Percentiles rank a stretch among this genome's conserved stretches.
These are phyloP conservation scores for Chaetothyriales sp. DNA, from an alignment of 2,329 filamentous ascomycete genomes.

Conservation along the genomic window DNA sequence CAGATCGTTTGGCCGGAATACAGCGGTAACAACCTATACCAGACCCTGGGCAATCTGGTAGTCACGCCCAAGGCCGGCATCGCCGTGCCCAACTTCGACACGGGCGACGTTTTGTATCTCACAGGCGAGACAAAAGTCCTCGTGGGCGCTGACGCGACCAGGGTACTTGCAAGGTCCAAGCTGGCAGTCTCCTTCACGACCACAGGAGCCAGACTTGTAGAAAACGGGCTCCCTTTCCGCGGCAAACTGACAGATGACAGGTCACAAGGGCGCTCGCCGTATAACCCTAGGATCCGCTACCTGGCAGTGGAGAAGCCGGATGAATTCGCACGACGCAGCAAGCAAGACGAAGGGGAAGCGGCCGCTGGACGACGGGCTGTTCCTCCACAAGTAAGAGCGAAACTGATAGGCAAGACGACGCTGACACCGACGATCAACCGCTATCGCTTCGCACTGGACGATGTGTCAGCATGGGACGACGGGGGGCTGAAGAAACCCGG, in stretches of 20 bases:
- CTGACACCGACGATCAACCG: conserved; percentile 54
- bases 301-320: conserved; percentile 42
- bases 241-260: conserved; percentile 39
- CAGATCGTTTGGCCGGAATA: conserved; percentile 66
- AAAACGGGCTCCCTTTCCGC: conserved; percentile 51
- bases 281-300: conserved; percentile 59
- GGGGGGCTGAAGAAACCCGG: conserved; percentile 49
- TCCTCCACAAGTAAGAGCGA: conserved; percentile 30
- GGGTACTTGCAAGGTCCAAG: conserved; percentile 52
- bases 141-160: conserved; percentile 45
- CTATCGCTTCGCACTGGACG: conserved; percentile 42
- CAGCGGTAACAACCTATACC: conserved; percentile 70
- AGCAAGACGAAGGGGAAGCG: too few species aligned
- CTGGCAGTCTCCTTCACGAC: conserved; percentile 56
- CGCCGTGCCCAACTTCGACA: conserved; percentile 58
- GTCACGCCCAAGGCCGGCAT: conserved; percentile 53
- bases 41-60: conserved; percentile 64
- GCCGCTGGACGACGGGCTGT: background rate
- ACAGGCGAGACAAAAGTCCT: conserved; percentile 56
- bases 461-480: conserved; percentile 19
- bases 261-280: conserved; percentile 41
- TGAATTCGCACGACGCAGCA: conserved; percentile 5
- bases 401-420: conserved; percentile 40
- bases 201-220: conserved; percentile 46
- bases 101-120: conserved; percentile 56